A percentile compares a stretch with the other conserved stretches of the same genome.
Conservation (phyloP, 1,284 basidiomycete genomes). For the Marasmius sp. region DNA sequence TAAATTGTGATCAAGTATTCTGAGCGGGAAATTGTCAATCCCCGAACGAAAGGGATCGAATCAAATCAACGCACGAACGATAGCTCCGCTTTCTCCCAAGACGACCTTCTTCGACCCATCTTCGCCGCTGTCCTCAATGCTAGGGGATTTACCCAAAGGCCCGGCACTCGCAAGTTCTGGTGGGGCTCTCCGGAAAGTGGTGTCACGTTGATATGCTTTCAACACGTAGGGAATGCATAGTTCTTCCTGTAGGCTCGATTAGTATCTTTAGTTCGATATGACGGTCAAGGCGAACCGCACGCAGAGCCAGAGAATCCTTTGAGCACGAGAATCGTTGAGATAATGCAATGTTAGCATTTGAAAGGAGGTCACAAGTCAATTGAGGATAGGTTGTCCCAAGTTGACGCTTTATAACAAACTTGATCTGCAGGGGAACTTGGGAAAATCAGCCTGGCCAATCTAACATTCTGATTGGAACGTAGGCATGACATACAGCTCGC, state of each 20-base stretch:
- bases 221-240: background rate
- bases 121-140: background rate
- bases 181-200: background rate
- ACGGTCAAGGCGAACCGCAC: background rate
- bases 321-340: background rate
- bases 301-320: background rate
- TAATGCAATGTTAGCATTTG: background rate
- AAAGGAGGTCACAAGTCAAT: background rate
- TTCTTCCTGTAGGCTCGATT: background rate
- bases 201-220: background rate
- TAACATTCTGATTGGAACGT: no score
- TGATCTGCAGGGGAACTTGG: background rate
- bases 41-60: background rate
- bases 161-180: background rate
- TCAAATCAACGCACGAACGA: background rate
- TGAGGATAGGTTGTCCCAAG: background rate
- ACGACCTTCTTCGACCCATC: background rate
- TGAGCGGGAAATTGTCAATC: slow-evolving; percentile 28
- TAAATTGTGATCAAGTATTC: background rate
- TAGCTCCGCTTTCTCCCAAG: background rate
- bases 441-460: background rate
- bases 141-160: background rate
- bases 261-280: background rate
- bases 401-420: background rate
- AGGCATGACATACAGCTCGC: no score